Evolutionary conservation across 164 flowering plant species (phyloP).

Genomic region (Macadamia tetraphylla): DNA sequence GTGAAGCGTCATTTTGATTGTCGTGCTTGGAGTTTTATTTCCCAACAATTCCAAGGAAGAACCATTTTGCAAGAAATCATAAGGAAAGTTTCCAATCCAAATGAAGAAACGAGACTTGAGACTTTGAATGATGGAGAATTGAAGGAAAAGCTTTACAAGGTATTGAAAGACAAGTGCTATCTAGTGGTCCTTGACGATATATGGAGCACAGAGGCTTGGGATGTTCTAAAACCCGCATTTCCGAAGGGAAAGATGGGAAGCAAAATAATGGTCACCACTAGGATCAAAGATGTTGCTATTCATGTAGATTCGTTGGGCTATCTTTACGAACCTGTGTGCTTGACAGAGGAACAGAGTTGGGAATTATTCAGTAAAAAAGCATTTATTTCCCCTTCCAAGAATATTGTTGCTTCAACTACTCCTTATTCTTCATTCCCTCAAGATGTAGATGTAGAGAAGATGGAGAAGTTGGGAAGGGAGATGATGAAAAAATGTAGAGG

Average conservation of each 20-base stretch:
- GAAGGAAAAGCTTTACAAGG: too few species aligned
- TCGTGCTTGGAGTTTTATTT: too few species aligned
- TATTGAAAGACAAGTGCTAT: too few species aligned
- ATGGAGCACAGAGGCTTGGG: not conserved
- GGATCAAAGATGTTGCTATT: not conserved
- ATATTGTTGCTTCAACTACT: too few species aligned
- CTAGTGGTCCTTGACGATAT: constrained; percentile 10
- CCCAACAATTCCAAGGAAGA: too few species aligned
- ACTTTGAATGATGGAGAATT: not conserved
- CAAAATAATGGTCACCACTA: not conserved
- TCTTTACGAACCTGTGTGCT: not conserved
- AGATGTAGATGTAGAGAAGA: too few species aligned
- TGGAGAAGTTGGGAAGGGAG: constrained; percentile 2
- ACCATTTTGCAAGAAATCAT: not conserved
- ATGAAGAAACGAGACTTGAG: not conserved
- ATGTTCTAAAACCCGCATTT: too few species aligned
- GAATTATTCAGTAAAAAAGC: too few species aligned
- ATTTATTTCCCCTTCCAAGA: too few species aligned
- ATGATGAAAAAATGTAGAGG: constrained; percentile 15
- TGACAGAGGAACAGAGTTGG: too few species aligned
- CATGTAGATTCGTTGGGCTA: not conserved
- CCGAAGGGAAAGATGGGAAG: too few species aligned
- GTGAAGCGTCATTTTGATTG: constrained; percentile 13
- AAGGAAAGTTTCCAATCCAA: not conserved
- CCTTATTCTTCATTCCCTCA: too few species aligned